These are phyloP conservation scores for Umbelopsis isabellina DNA, from an alignment of 192 early-diverging fungal genomes.

Conservation along the genomic window DNA sequence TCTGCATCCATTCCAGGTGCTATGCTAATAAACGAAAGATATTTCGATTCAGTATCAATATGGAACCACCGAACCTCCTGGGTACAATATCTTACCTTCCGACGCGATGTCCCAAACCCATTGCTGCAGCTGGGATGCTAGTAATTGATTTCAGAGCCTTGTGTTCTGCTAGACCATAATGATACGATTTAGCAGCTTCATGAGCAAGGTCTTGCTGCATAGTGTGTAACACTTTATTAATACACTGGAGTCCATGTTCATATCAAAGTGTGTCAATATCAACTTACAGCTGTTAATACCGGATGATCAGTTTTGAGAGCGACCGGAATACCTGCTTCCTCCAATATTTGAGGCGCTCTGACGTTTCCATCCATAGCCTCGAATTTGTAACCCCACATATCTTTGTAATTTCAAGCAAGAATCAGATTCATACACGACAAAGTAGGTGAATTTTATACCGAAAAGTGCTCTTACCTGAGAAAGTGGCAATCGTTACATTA, in stretches of 20 bases:
- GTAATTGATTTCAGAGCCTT: constrained; percentile 55
- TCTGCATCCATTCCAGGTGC: constrained; percentile 63
- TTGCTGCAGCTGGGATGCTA: constrained; percentile 53
- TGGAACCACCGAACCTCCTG: not conserved
- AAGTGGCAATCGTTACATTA: constrained; percentile 61
- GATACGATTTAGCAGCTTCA: constrained; percentile 64
- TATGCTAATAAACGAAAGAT: constrained; percentile 23
- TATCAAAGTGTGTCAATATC: too few relatives aligned
- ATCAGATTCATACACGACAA: not conserved
- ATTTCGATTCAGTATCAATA: not conserved
- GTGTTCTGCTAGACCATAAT: constrained; percentile 61
- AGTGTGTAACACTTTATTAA: not conserved
- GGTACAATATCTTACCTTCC: constrained; percentile 36
- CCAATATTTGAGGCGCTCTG: constrained; percentile 53
- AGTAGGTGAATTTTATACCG: not conserved
- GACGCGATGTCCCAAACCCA: constrained; percentile 57
- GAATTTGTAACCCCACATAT: constrained; percentile 51
- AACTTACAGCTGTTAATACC: constrained; percentile 56
- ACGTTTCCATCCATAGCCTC: constrained; percentile 62
- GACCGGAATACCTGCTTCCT: constrained; percentile 62
- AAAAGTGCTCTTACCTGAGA: constrained; percentile 41
- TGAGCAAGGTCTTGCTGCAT: constrained; percentile 55
- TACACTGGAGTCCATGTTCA: not conserved
- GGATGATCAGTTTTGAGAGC: constrained; percentile 71
- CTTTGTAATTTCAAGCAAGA: constrained; percentile 15